Evolutionary conservation across 495 filamentous ascomycete genomes (phyloP), one percentile per base, ranked within the genome.

Genomic region (Podospora tetraspora): DNA sequence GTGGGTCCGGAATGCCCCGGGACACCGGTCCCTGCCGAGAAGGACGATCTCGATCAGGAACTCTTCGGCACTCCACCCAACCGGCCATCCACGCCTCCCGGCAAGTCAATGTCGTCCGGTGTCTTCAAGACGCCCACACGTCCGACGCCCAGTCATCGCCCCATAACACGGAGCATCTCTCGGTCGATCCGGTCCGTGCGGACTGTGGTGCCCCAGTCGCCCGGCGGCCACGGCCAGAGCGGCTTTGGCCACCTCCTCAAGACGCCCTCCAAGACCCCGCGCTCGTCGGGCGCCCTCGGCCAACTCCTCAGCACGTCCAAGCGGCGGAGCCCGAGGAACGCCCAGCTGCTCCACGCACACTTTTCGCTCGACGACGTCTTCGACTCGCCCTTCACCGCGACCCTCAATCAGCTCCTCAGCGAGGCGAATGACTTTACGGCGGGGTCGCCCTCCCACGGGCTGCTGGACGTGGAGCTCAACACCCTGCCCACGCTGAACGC

Each of bases 31-130:
- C 72, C 67, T 13, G 71, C 75, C n/a, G 70, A 68, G 24, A 71
- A 81, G 27, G 76, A 86, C 66, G 84, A 86, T 37, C 76, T 91
- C 8, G 74, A 72, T 27, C 80, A 87, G 57, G 83, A 81, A 43
- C 83, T 92, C 16, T 91, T 92, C 66, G 85, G 79, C 57, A 79
- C 78, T 6, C 78, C 80, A 27, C 71, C 78, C 57, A 69, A 79
- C 57, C 79, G 88, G 21, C 87, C 87, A 24, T 83, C 83, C 56
- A 93, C 89, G 32, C 91, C 91, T 12, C 85, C 86, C 25, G 83
- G 83, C 22, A 86, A 85, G 63, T 77, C 82, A 30, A 72, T 75
- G 57, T 77, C 79, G 25, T 34, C 76, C 57, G 83, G 82, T 62
- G 74, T 76, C 23, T 85, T 84, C 70, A 87, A 86, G 69, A 88